phyloP scores from a whole-genome alignment of 2,329 filamentous ascomycete species.

The Coleophoma cylindrospora region DNA sequence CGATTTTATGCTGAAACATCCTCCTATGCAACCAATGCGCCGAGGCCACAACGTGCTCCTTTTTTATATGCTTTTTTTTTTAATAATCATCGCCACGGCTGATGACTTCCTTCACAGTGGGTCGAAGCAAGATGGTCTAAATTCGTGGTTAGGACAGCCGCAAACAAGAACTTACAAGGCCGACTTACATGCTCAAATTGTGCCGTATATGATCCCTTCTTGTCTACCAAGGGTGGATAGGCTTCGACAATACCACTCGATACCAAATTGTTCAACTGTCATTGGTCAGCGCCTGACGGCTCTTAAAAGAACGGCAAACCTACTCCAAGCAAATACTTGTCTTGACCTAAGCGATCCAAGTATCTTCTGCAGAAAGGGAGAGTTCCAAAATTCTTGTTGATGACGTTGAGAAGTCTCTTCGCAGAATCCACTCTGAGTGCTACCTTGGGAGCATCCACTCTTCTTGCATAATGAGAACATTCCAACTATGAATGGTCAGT shows the following conservation, averaged over 20 bases:
- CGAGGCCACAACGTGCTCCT: background rate
- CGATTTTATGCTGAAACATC: background rate
- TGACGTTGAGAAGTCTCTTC: constrained; percentile 78
- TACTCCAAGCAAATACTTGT: constrained; percentile 89
- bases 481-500: constrained; percentile 50
- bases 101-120: constrained; percentile 81
- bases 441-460: constrained; percentile 67
- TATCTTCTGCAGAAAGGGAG: constrained; percentile 88
- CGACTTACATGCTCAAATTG: constrained; percentile 80
- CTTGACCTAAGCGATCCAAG: constrained; percentile 85
- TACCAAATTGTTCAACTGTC: constrained; percentile 79
- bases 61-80: background rate
- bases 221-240: constrained; percentile 84
- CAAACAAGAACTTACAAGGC: background rate
- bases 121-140: constrained; percentile 71
- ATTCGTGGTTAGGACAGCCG: constrained; percentile 3
- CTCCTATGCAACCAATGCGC: background rate
- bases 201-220: constrained; percentile 91
- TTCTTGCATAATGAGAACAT: constrained; percentile 81
- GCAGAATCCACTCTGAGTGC: constrained; percentile 75
- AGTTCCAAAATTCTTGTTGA: constrained; percentile 95
- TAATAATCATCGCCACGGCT: constrained; percentile 82
- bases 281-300: constrained; percentile 23
- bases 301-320: constrained; percentile 25
- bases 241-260: constrained; percentile 79